Evolutionary conservation across 176 grass and related monocot genomes (phyloP).

Genomic region (Oryza australiensis): DNA sequence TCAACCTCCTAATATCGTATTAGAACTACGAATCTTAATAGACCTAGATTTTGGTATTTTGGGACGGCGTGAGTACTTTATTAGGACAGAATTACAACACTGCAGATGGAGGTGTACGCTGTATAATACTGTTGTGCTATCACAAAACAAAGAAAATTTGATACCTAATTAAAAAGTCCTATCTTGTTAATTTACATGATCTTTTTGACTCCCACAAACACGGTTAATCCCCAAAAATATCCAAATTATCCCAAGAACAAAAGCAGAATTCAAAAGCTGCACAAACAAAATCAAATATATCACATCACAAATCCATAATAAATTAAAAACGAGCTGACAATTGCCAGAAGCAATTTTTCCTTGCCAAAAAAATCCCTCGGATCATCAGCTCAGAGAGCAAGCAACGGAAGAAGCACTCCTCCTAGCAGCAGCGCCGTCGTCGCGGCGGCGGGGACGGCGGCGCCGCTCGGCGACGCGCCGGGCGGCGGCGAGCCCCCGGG

Average conservation of each 20-base stretch:
- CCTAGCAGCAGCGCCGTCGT: background rate
- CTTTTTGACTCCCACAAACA: background rate
- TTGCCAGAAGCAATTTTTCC: too few relatives aligned
- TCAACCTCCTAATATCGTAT: too few relatives aligned
- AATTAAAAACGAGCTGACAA: background rate
- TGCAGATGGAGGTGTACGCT: too few relatives aligned
- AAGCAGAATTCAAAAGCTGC: background rate
- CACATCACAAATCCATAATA: background rate
- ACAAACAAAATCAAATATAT: background rate
- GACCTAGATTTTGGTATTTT: too few relatives aligned
- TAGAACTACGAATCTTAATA: too few relatives aligned
- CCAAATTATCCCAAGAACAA: background rate
- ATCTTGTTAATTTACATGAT: constrained; percentile 2
- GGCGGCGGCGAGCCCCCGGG: background rate
- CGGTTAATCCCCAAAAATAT: background rate
- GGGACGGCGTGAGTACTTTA: too few relatives aligned
- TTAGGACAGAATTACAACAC: too few relatives aligned
- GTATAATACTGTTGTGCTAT: too few relatives aligned
- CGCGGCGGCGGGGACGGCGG: background rate
- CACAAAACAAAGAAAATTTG: too few relatives aligned
- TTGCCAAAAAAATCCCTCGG: background rate
- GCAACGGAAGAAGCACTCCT: constrained; percentile 10
- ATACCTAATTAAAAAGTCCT: background rate
- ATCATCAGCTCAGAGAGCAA: constrained; percentile 19
- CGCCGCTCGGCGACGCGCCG: background rate